A percentile compares a stretch with the other conserved stretches of the same genome.
Evolutionary conservation across 345 rosid genomes (phyloP).

Genomic region (Jatropha curcas): DNA sequence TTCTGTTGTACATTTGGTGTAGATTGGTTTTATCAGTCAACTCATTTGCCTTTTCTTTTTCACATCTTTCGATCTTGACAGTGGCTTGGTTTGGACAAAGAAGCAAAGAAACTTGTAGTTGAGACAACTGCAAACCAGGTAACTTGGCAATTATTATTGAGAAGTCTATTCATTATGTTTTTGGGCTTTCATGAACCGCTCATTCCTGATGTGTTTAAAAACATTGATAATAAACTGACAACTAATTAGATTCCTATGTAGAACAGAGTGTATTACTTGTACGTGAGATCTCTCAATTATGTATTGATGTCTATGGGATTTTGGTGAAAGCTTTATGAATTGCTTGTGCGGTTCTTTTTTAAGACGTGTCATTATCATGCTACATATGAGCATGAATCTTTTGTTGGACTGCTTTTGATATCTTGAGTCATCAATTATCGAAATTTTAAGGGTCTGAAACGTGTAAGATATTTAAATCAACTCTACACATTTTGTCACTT

Average conservation of each 20-base stretch:
- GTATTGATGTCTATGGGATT: neutral
- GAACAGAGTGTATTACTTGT: neutral
- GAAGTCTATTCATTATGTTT: neutral
- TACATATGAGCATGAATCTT: neutral
- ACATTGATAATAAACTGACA: neutral
- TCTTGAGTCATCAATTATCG: neutral
- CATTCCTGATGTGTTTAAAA: slow-evolving; percentile 1
- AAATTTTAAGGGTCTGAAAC: neutral
- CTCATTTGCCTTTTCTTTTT: neutral
- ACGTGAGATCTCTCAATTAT: neutral
- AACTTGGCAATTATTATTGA: slow-evolving; percentile 8
- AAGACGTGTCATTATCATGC: neutral
- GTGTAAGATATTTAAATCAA: too few species aligned
- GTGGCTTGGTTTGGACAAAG: slow-evolving; percentile 96
- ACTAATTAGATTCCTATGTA: neutral
- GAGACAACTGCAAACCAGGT: slow-evolving; percentile 96
- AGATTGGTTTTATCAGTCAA: neutral
- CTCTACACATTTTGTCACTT: too few species aligned
- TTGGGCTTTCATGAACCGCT: neutral
- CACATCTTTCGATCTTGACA: slow-evolving; percentile 18
- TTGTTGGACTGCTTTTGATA: neutral
- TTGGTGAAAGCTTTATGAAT: too few species aligned
- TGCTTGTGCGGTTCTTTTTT: neutral
- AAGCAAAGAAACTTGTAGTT: slow-evolving; percentile 75
- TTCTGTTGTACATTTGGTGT: neutral